Evolutionary conservation across 2,329 filamentous ascomycete species (phyloP), one percentile per base, ranked within the genome.

Genomic region (Diaporthe sp.): DNA sequence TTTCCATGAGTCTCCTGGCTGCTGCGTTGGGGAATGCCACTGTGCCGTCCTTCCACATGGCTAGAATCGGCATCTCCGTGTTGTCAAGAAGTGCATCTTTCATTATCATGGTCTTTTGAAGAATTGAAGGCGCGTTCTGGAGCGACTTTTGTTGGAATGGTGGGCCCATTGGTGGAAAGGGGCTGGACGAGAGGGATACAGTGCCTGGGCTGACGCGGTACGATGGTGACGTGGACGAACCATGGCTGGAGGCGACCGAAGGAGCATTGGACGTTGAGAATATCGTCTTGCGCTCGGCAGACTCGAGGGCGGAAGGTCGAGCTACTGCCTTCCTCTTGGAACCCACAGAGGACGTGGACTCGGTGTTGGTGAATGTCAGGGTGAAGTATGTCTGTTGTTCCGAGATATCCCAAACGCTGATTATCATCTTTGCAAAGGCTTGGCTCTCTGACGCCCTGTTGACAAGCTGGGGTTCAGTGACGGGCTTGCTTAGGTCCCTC

Each of bases 41-140:
- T 63, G 90, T 93, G 70, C 93, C 91, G 77, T 96, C 94, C 79
- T 92, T 93, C 94, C 94, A 96, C 91, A 95, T 94, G 32, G 93
- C 92, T 58, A 95, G 85, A 30, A 94, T 92, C 0, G 94, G 94
- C 80, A 94, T 91, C 75, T 91, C 89, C 35, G 94, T 94, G 51
- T 91, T 94, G 79, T 95, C 93, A 9, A 96, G 84, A 27, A 96
- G 86, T 0, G 93, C 93, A 80, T 96, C 93, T 81, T 95, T 96
- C 85, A 96, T 90, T 68, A 92, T 86, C 10, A 90, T 91, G 71
- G 94, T 90, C 80, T 95, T 96, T 78, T 94, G 91, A 32, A 95
- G 87, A 17, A 93, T 85, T 0, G 93, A 93, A 0, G 92, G 91
- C 3, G 90, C 86, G 72, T 87, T 88, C 0, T 89, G 86, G n/a